Evolutionary conservation across 2,329 filamentous ascomycete species (phyloP), one percentile per base, ranked within the genome.

Genomic region (Fusarium penzigii): DNA sequence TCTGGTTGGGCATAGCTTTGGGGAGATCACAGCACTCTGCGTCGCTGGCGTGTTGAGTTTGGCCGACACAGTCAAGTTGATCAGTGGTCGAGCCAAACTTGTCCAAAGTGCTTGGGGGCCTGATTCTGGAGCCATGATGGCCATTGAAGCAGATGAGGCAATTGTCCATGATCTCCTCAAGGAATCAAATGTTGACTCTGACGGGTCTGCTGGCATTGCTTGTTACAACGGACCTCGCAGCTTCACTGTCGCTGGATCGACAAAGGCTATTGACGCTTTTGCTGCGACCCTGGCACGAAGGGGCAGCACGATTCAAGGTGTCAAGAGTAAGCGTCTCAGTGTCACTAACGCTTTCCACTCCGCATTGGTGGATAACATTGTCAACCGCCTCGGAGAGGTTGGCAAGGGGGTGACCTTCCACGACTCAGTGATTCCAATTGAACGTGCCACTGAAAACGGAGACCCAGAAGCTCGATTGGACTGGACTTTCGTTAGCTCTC

Each of bases 271-370:
- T 12, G 44, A 54, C 3, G 20, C 6, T 17, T 25, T 54, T 1
- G 17, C 10, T 36, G 13, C 32, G 5, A 36, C 9, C 32, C 9
- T 36, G 32, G 13, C 32, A 36, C 32, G 20, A 5, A 25, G 7
- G 7, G 20, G 20, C 20, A 25, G 7, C 50, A 5, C 56, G 51
- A 0, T 61, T 42, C 1, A 42, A 58, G 1, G 46, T 6, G 54
- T 71, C 36, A 70, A 62, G 44, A 49, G 13, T 20, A 78, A 77
- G 58, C 58, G 59, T 5, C 70, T 81, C 0, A 67, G 73, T 12
- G 74, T 78, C 1, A 75, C 76, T 0, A 71, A 80, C 49, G 77
- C 74, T 0, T 81, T 78, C 57, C 78, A 81, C 56, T 80, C 72
- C 0, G 44, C 48, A 0, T 63, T 80, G 0, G 71, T 75, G 0